These are phyloP conservation scores for Castanopsis chinensis DNA, from an alignment of 306 rosid genomes.

Conservation along the genomic window DNA sequence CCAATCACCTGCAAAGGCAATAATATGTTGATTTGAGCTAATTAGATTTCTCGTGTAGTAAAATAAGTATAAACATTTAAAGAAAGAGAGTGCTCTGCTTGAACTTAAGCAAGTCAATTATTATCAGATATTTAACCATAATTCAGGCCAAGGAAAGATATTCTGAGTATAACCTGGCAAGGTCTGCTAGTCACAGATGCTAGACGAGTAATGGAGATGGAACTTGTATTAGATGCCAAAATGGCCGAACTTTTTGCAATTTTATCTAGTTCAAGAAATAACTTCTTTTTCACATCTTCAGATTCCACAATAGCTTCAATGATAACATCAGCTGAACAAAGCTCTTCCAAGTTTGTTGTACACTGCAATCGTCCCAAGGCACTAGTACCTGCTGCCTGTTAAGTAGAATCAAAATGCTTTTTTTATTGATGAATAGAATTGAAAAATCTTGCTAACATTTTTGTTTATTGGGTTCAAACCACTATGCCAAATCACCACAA, in stretches of 20 bases:
- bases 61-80: neutral
- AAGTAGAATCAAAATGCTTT: neutral
- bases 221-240: slow-evolving; percentile 95
- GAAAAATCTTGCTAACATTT: neutral
- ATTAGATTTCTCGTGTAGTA: neutral
- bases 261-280: slow-evolving; percentile 60
- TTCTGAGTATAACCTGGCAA: slow-evolving; percentile 44
- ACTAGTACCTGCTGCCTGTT: slow-evolving; percentile 34
- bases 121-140: neutral
- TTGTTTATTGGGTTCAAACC: too few species aligned
- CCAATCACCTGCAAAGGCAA: slow-evolving; percentile 70
- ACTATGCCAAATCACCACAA: too few species aligned
- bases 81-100: neutral
- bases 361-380: slow-evolving; percentile 51
- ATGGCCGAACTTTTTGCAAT: slow-evolving; percentile 63
- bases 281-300: slow-evolving; percentile 68
- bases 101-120: neutral
- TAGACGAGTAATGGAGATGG: slow-evolving; percentile 84
- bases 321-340: slow-evolving; percentile 55
- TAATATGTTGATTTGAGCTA: neutral
- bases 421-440: neutral
- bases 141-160: slow-evolving; percentile 12
- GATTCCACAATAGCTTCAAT: slow-evolving; percentile 89
- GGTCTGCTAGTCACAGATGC: slow-evolving; percentile 71
- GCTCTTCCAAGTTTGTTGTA: slow-evolving; percentile 58